phyloP scores from a whole-genome alignment of 192 early-diverging fungal species.

The Coemansia sp. region DNA sequence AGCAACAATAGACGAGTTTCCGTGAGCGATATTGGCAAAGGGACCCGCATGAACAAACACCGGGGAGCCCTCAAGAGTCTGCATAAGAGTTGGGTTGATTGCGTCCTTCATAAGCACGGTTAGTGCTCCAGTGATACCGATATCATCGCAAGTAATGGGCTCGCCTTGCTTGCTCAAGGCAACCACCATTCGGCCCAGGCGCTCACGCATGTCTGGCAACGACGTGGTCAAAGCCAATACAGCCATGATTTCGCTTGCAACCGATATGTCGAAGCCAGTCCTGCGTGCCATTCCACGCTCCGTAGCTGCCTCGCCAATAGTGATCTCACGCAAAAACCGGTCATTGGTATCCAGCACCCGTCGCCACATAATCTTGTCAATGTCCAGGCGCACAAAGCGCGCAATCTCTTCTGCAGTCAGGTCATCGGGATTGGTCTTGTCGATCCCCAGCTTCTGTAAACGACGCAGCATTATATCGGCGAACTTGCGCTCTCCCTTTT shows the following conservation, averaged over 20 bases:
- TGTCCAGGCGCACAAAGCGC: constrained; percentile 87
- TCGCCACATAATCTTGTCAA: constrained; percentile 94
- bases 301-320: constrained; percentile 80
- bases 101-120: constrained; percentile 98
- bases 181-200: constrained; percentile 94
- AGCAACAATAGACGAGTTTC: constrained; percentile 95
- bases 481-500: constrained; percentile 82
- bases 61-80: constrained; percentile 98
- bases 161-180: constrained; percentile 75
- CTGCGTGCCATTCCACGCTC: constrained; percentile 83
- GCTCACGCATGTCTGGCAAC: constrained; percentile 87
- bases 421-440: constrained; percentile 72
- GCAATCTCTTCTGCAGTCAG: constrained; percentile 76
- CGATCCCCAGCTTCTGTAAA: constrained; percentile 73
- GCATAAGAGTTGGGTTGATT: constrained; percentile 98
- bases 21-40: constrained; percentile 99
- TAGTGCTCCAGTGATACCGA: constrained; percentile 92
- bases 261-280: constrained; percentile 97
- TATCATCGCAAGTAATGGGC: constrained; percentile 92
- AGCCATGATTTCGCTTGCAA: constrained; percentile 99
- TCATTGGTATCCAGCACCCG: constrained; percentile 96
- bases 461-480: constrained; percentile 84
- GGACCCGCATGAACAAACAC: constrained; percentile 98
- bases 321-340: constrained; percentile 89
- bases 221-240: constrained; percentile 90